Base-by-base conservation (phyloP, 768 basidiomycete genomes). In the Kwoniella europaea region DNA sequence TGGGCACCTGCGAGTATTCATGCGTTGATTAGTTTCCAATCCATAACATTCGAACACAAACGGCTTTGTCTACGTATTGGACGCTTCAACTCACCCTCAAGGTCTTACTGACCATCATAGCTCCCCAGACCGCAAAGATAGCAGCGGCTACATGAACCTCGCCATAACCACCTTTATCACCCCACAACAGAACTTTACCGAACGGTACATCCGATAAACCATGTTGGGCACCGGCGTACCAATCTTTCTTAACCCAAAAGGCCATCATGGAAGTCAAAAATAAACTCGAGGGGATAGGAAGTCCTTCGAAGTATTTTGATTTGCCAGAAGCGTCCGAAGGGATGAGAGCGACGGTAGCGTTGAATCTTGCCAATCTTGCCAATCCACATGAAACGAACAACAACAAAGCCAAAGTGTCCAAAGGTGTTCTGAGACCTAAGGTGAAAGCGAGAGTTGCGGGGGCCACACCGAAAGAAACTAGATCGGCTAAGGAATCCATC, bases 91-190 rank as follows among this genome's bases (percentile, higher is more conserved):
- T 92, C 63, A 98, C 89, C 61, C 90, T 88, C 57, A 99, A 86
- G 16, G 97, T 98, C 86, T 98, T 98, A 87, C 93, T 95, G 73
- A 99, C 92, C 96, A 99, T 98, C 59, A 92, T 91, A 16, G 94
- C 91, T 10, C 92, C 96, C 95, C 94, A 98, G 13, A 86, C 81
- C 7, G 86, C 91, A 83, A 94, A 93, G n/a, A 95, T 79, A 44
- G 92, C 71, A 78, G 90, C 90, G 53, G 90, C 89, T 50, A 88
- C 84, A 83, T 99, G 97, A 59, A 98, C 77, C 75, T 98, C 96
- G 13, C 83, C 80, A 43, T 63, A 69, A 6, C 82, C 81, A 3
- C 74, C 71, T 52, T 73, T 75, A 24, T 78, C 68, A n/a, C 75
- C 78, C 67, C 78, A 79, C 53, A 80, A 75, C 44, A 57, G 70